phyloP scores from a whole-genome alignment of 805 yeast genomes.

The Candida ulmi region DNA sequence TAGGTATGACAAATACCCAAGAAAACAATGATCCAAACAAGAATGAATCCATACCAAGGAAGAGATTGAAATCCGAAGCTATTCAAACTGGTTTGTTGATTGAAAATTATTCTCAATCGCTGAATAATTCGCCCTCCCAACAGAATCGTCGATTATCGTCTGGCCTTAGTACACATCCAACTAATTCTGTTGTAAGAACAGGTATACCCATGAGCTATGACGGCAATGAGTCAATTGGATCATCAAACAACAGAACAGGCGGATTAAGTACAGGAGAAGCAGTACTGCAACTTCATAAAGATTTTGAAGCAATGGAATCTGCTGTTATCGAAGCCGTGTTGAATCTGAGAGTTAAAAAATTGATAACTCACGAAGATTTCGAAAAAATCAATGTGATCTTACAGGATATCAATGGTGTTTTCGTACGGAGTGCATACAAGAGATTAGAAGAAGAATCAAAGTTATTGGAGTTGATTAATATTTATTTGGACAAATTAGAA shows the following conservation, averaged over 20 bases:
- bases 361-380: conserved; percentile 16
- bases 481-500: conserved; percentile 14
- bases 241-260: too few species aligned
- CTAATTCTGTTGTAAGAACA: not conserved
- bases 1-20: conserved; percentile 1
- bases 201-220: too few species aligned
- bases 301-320: conserved; percentile 17
- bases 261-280: conserved; percentile 16
- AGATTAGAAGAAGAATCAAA: conserved; percentile 15
- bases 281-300: conserved; percentile 15
- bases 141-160: not conserved
- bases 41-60: not conserved
- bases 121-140: not conserved
- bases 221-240: too few species aligned
- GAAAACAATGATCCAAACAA: conserved; percentile 1
- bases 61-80: not conserved
- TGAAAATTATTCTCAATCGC: conserved; percentile 3
- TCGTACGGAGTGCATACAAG: conserved; percentile 18
- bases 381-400: conserved; percentile 9
- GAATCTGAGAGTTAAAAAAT: conserved; percentile 12
- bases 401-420: conserved; percentile 14
- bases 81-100: conserved; percentile 7
- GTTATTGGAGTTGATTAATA: conserved; percentile 15
- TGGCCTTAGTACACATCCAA: not conserved
- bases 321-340: conserved; percentile 17